Base-by-base conservation (phyloP, 371 early-diverging fungal genomes). In the Apophysomyces sp. region DNA sequence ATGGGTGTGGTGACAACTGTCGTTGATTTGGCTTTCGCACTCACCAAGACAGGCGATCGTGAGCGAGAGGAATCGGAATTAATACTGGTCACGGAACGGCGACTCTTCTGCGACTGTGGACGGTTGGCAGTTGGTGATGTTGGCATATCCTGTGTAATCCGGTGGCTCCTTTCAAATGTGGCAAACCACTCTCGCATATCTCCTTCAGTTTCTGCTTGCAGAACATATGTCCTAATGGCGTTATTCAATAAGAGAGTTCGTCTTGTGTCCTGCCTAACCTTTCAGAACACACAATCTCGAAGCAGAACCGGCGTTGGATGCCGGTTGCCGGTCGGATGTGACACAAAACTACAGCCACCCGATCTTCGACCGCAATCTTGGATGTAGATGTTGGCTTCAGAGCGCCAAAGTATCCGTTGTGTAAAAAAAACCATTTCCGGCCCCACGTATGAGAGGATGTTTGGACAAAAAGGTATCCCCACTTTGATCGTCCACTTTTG, bases 191-290 rank as follows among this genome's bases (percentile, higher is more conserved):
- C 81, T 41, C 69, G 63, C 85, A 89, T 74, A 28, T 91, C 91
- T 1, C 85, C 75, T 54, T 90, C 89, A 3, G 85, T 87, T 68
- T 90, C 91, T 2, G 91, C 91, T 66, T 89, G 88, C 28, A 88
- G 63, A 28, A 82, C 41, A 52, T 85, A 84, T 1, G 78, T 65
- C 59, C 72, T 78, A 54, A 16, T 63, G 5, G 18, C 9, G n/a
- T 21, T 44, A 18, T 8, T 44, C 49, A 44, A 21, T 21, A 4
- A 44, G 16, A 18, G 13, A 2, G 13, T 11, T 41, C 6, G 6
- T 1, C 18, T 41, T 41, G 13, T 44, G 2, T 37, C 2, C 21
- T 4, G 8, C 71, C 81, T 74, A 80, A 81, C 85, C 80, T 81
- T 8, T 85, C 81, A 7, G 80, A 75, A 49, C 86, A 87, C 28